Evolutionary conservation across 176 grass and related monocot species (phyloP).

Genomic region (Oryza longistaminata): DNA sequence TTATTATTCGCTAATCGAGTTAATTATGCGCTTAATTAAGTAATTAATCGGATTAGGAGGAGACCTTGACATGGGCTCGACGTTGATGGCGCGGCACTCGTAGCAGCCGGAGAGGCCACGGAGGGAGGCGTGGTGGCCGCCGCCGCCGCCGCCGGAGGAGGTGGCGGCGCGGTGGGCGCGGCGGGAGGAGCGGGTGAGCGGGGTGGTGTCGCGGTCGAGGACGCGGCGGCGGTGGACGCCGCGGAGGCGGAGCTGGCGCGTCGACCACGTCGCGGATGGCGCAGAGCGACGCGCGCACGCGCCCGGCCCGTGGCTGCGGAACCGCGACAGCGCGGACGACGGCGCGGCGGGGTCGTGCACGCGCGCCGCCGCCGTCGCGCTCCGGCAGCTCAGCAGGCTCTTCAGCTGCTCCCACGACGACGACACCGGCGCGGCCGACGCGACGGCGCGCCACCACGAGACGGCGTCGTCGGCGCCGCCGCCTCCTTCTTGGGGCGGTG

Average conservation of each 20-base stretch:
- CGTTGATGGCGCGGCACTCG: constrained; percentile 85
- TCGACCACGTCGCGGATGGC: constrained; percentile 71
- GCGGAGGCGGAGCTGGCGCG: constrained; percentile 40
- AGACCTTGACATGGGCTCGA: constrained; percentile 71
- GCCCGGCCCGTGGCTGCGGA: constrained; percentile 25
- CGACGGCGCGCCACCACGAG: no score
- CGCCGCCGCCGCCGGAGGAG: not conserved
- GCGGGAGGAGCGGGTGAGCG: constrained; percentile 37
- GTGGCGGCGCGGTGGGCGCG: constrained; percentile 26
- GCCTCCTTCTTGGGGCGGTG: constrained; percentile 25
- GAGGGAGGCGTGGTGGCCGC: constrained; percentile 38
- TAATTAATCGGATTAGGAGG: not conserved
- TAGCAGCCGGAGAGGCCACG: constrained; percentile 74
- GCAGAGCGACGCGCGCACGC: constrained; percentile 57
- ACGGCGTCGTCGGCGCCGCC: not conserved
- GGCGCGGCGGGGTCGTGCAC: constrained; percentile 61
- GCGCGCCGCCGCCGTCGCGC: constrained; percentile 47
- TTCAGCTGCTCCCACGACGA: constrained; percentile 82
- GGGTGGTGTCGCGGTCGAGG: constrained; percentile 43
- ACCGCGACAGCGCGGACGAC: constrained; percentile 5
- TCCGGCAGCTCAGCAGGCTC: constrained; percentile 79
- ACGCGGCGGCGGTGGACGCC: constrained; percentile 46
- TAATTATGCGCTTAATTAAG: not conserved
- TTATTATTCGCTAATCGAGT: not conserved
- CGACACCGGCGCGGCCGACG: not conserved